phyloP scores from a whole-genome alignment of 352 stramenopile species.

The Phytopythium litorale region DNA sequence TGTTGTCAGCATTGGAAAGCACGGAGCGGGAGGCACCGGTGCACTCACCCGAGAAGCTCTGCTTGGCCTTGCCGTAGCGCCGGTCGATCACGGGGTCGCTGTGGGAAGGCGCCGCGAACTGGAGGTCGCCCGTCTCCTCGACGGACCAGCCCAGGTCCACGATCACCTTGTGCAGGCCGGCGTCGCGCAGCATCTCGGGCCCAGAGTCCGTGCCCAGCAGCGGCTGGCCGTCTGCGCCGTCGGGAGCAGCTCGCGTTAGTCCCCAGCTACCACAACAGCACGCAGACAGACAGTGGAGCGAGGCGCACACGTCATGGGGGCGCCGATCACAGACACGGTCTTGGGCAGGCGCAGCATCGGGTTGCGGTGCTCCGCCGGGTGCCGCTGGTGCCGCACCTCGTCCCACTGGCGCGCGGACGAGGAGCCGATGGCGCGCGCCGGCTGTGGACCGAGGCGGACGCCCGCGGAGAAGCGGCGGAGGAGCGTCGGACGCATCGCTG shows the following conservation, averaged over 20 bases:
- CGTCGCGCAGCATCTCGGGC: slow-evolving; percentile 70
- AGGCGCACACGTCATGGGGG: slow-evolving; percentile 81
- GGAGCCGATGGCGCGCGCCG: slow-evolving; percentile 43
- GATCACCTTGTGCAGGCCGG: slow-evolving; percentile 70
- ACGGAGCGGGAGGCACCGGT: neutral
- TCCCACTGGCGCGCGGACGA: slow-evolving; percentile 46
- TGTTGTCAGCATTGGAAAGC: neutral
- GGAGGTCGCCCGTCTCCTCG: slow-evolving; percentile 81
- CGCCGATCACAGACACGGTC: slow-evolving; percentile 78
- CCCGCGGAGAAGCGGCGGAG: neutral
- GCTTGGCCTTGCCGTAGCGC: slow-evolving; percentile 66
- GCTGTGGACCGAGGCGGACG: slow-evolving; percentile 7
- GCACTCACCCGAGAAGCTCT: slow-evolving; percentile 62
- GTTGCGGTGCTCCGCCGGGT: slow-evolving; percentile 53
- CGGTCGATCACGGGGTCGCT: slow-evolving; percentile 66
- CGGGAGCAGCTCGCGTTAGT: neutral
- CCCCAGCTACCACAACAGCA: neutral
- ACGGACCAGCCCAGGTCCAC: slow-evolving; percentile 82
- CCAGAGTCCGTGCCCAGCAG: slow-evolving; percentile 74
- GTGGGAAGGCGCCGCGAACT: slow-evolving; percentile 44
- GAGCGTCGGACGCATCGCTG: neutral
- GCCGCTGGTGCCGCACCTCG: slow-evolving; percentile 60
- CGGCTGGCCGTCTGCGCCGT: slow-evolving; percentile 68
- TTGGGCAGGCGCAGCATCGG: slow-evolving; percentile 48
- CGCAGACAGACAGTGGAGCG: neutral